phyloP scores from a whole-genome alignment of 108 stramenopile species.

The Discostella stelligeroides region DNA sequence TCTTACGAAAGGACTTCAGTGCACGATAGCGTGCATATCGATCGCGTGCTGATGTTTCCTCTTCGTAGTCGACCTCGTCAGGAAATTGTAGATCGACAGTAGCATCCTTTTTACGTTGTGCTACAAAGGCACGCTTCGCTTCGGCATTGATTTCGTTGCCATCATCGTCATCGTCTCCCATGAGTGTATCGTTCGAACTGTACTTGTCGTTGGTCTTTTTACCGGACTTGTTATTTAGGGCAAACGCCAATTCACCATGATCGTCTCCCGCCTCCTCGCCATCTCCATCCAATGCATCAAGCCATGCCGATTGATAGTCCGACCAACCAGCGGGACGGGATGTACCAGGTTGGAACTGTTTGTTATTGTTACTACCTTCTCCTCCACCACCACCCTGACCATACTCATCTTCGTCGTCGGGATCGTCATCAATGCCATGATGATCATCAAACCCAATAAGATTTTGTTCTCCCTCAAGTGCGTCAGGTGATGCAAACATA shows the following conservation, averaged over 20 bases:
- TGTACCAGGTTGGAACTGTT: conserved; percentile 49
- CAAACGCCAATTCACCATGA: conserved; percentile 80
- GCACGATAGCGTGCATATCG: conserved; percentile 97
- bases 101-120: conserved; percentile 75
- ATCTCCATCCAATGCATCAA: conserved; percentile 81
- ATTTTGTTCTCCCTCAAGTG: conserved; percentile 97
- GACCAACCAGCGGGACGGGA: conserved; percentile 91
- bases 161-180: conserved; percentile 83
- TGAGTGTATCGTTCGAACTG: conserved; percentile 43
- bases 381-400: conserved; percentile 53
- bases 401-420: conserved; percentile 53
- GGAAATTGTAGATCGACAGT: conserved; percentile 94
- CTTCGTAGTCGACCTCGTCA: conserved; percentile 96
- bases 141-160: conserved; percentile 65
- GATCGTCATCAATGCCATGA: conserved; percentile 45
- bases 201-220: conserved; percentile 46
- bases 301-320: conserved; percentile 96
- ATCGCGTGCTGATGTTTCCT: conserved; percentile 84
- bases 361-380: conserved; percentile 25
- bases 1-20: conserved; percentile 92
- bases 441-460: conserved; percentile 96
- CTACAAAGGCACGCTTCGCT: conserved; percentile 62
- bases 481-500: conserved; percentile 92
- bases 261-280: conserved; percentile 71
- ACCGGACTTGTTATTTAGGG: conserved; percentile 73